Base-by-base conservation (phyloP, 2,329 filamentous ascomycete species). In the Diaporthe sp. region DNA sequence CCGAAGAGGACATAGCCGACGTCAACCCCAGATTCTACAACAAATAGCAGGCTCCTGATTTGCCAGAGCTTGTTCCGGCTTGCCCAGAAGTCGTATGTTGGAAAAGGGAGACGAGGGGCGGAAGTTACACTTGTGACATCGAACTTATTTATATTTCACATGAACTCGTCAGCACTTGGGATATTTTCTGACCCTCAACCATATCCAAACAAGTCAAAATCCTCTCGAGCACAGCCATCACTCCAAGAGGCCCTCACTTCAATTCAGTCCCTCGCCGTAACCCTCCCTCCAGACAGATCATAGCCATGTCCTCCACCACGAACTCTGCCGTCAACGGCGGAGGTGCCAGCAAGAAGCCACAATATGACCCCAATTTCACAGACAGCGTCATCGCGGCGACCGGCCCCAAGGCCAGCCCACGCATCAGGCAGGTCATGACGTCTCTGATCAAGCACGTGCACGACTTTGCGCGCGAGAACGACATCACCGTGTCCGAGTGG, bases 401-500 rank as follows among this genome's bases (percentile, higher is more conserved):
- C 83, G 93, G 94, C 6, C 92, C 93, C 78, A 91, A 93, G 77
- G 92, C 93, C 13, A 87, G 89, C 77, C 91, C 93, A 44, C 90
- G 94, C 57, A 89, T 93, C 80, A 90, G 92, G 75, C 87, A 92
- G 79, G 89, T 96, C 82, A 89, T 96, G 86, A 83, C 89, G 67
- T 89, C 90, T 42, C 85, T 96, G 76, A 92, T 96, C 81, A 88
- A 87, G 74, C 94, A 96, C 85, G 87, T 96, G 74, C 94, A 97
- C 85, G 94, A 95, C 84, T 96, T 96, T 83, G 91, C 92, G 53
- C 92, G 94, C 65, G 94, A 97, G 83, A 91, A 94, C 77, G 90
- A 95, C 82, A 90, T 97, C 75, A 96, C 93, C 10, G 88, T 91
- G n/a, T 93, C 94, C 74, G 94, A 97, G 86, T 96, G 94, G 94